Base-by-base conservation (phyloP, 225 moss, liverwort and hornwort species). In the Straminergon stramineum region DNA sequence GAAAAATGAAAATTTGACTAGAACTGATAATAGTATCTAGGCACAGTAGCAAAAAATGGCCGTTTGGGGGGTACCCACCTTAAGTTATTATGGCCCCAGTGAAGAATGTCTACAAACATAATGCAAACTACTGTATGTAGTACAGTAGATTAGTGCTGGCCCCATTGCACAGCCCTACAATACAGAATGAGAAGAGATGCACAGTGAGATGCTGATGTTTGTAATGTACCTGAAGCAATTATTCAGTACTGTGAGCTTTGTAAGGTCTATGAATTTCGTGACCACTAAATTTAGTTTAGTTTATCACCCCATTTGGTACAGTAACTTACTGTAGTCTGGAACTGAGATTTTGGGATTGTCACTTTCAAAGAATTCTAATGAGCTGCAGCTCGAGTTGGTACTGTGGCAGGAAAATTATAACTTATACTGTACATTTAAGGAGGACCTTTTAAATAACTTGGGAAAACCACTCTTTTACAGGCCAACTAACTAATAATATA, bases 191-290 rank as follows among this genome's bases (percentile, higher is more conserved):
- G 75, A 78, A 83, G 57, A 68, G 22, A 82, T 70, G 51, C 57
- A 64, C 77, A 78, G 65, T n/a, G 66, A 84, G 74, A 79, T 58
- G 86, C 67, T 66, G 73, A 71, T 73, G 79, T 66, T 86, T 52
- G 74, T 60, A 52, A 74, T 84, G 90, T 90, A 88, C 88, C 53
- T 4, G 9, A 78, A 83, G 86, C 86, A 92, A 92, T 90, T 79
- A 92, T 90, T 82, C 79, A 83, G 58, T 39, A 22, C 63, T 63
- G 51, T 28, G 82, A 61, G 82, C 90, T 62, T 82, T 57, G 39
- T 63, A 11, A 83, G 31, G 51, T 53, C 39, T 30, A 20, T 31
- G 22, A 51, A 53, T 37, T 86, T 34, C n/a, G 53, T 11, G 35
- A 15, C 76, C 75, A 32, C 51, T 30, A 23, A 39, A 11, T 35